Evolutionary conservation across 106 monocot genomes (phyloP), one percentile per base, ranked within the genome.

Genomic region (Agapanthus africanus): DNA sequence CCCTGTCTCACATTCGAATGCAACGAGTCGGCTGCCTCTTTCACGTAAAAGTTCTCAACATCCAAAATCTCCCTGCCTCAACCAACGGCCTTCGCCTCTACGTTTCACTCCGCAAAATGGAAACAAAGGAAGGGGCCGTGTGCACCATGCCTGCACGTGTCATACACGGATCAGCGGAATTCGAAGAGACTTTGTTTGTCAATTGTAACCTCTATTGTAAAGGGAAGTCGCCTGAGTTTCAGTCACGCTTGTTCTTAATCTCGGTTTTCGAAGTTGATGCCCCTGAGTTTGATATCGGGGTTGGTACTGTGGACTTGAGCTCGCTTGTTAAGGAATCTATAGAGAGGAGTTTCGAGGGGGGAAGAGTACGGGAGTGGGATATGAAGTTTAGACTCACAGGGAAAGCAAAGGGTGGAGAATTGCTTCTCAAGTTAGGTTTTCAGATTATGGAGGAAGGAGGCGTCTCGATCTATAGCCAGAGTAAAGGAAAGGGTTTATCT

Each of bases 391-490:
- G 61, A 10, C 80, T 93, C 63, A 44, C 83, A 0, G 88, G 93
- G 44, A 93, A 93, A 86, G 93, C 93, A 0, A 78, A 63, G 34
- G 86, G 93, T 10, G 85, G 83, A 13, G 79, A 86, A 34, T 59
- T 93, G 59, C 63, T 71, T 2, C 69, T 86, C 52, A 86, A 76
- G 65, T 36, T 93, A 7, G 93, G 86, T 15, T 93, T 93, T 44
- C 93, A 93, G 74, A 81, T 93, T 60, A 89, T 89, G 86, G 86
- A 86, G 6, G 88, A 81, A 49, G 84, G 23, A 79, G 83, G n/a
- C n/a, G n/a, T n/a, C n/a, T n/a, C n/a, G n/a, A n/a, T n/a, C n/a
- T n/a, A n/a, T n/a, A n/a, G n/a, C n/a, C n/a, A n/a, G n/a, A n/a
- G n/a, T n/a, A n/a, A n/a, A n/a, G n/a, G n/a, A n/a, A n/a, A n/a